Evolutionary conservation across 2,329 filamentous ascomycete species (phyloP).

Genomic region (Coleophoma cylindrospora): DNA sequence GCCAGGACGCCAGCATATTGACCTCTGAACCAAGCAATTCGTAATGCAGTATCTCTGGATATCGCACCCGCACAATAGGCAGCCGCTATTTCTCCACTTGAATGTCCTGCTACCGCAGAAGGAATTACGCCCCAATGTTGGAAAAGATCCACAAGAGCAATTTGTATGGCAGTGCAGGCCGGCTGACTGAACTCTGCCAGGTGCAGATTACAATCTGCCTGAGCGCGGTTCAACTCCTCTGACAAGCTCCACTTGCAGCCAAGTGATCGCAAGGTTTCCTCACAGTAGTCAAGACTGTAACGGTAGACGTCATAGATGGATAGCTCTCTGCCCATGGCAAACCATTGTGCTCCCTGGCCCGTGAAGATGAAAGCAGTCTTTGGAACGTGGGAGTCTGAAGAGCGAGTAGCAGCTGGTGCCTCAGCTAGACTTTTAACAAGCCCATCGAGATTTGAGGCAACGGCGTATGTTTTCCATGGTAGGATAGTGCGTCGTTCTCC

Average conservation of each 20-base stretch:
- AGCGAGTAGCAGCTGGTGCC: too few relatives aligned
- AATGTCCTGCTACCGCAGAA: slow-evolving; percentile 16
- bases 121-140: slow-evolving; percentile 11
- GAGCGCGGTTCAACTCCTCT: background rate
- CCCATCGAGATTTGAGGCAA: background rate
- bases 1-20: too few relatives aligned
- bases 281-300: background rate
- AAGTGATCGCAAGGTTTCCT: background rate
- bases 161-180: slow-evolving; percentile 28
- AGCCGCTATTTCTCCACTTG: slow-evolving; percentile 21
- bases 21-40: slow-evolving; percentile 18
- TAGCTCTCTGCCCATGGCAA: slow-evolving; percentile 13
- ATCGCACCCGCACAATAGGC: slow-evolving; percentile 20
- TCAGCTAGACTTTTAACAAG: background rate
- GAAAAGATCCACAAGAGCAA: slow-evolving; percentile 27
- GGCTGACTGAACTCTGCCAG: slow-evolving; percentile 16
- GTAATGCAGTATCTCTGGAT: slow-evolving; percentile 13
- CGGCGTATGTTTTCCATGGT: background rate
- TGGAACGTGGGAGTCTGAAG: background rate
- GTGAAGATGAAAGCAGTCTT: slow-evolving; percentile 15
- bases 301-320: background rate
- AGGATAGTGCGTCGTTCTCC: background rate
- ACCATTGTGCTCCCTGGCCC: slow-evolving; percentile 20
- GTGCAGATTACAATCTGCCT: background rate
- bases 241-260: background rate